A percentile compares a stretch with the other conserved stretches of the same genome.
phyloP scores from a whole-genome alignment of 73 alveolate genomes.

The Paramecium biaurelia region DNA sequence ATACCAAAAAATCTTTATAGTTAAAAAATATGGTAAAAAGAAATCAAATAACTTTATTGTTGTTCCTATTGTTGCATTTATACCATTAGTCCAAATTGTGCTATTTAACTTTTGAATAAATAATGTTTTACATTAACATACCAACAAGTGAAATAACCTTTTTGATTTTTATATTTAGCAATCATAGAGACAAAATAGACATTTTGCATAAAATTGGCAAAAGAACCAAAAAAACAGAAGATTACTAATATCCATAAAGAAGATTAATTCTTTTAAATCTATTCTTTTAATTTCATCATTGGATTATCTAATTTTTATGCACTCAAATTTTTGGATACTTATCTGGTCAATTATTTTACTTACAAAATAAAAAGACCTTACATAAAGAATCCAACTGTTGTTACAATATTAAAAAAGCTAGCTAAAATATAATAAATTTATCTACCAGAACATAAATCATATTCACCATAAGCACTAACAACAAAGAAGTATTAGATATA shows the following conservation, averaged over 20 bases:
- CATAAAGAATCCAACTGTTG: slow-evolving; percentile 51
- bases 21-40: slow-evolving; percentile 26
- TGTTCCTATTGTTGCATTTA: slow-evolving; percentile 39
- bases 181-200: slow-evolving; percentile 22
- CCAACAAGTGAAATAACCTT: background rate
- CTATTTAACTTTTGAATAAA: background rate
- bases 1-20: slow-evolving; percentile 25
- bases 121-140: slow-evolving; percentile 30
- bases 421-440: background rate
- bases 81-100: background rate
- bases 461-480: background rate
- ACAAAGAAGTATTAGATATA: background rate
- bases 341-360: slow-evolving; percentile 18
- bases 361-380: slow-evolving; percentile 31
- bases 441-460: slow-evolving; percentile 28
- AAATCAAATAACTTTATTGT: background rate
- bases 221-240: slow-evolving; percentile 24
- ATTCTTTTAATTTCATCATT: background rate
- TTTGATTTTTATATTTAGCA: background rate
- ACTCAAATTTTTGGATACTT: background rate
- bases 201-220: background rate
- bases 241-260: background rate
- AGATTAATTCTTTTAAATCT: background rate
- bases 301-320: slow-evolving; percentile 4
- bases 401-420: background rate